These are phyloP conservation scores for Globisporangium acanthophoron DNA, from an alignment of 352 stramenopile species.

Conservation along the genomic window DNA sequence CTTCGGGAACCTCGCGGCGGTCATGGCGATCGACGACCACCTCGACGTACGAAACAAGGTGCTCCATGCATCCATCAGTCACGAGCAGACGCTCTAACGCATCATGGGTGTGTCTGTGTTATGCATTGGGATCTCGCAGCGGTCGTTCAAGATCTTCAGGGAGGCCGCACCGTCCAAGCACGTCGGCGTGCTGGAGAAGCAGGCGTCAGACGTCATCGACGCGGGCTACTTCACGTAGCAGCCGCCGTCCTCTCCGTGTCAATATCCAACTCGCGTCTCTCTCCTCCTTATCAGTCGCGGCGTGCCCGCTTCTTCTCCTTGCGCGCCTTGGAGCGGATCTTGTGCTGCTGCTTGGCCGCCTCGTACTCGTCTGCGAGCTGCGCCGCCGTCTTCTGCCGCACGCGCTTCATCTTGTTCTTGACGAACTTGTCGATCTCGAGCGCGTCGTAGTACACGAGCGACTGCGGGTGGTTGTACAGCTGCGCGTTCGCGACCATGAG, in stretches of 20 bases:
- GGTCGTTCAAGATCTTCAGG: slow-evolving; percentile 85
- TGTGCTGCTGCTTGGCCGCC: slow-evolving; percentile 76
- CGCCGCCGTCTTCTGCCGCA: slow-evolving; percentile 52
- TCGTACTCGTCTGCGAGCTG: slow-evolving; percentile 65
- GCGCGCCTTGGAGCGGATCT: slow-evolving; percentile 59
- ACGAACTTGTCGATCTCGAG: slow-evolving; percentile 85
- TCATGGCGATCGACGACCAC: slow-evolving; percentile 66
- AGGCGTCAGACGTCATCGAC: slow-evolving; percentile 75
- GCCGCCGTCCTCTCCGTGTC: slow-evolving; percentile 4
- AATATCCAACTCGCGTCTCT: neutral
- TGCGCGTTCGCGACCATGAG: slow-evolving; percentile 87
- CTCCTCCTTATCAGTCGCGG: slow-evolving; percentile 19
- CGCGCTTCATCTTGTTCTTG: slow-evolving; percentile 66
- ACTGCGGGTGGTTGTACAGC: slow-evolving; percentile 82
- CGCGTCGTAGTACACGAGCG: slow-evolving; percentile 76
- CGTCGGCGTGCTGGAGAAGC: slow-evolving; percentile 67
- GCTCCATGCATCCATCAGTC: no score
- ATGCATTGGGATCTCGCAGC: slow-evolving; percentile 18
- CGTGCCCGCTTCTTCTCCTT: slow-evolving; percentile 77
- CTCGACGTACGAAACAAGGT: slow-evolving; percentile 26
- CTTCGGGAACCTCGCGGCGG: slow-evolving; percentile 66
- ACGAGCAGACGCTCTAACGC: neutral
- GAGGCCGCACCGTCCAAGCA: slow-evolving; percentile 66
- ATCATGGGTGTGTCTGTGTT: neutral
- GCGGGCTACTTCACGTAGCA: slow-evolving; percentile 84